Evolutionary conservation across 192 early-diverging fungal genomes (phyloP), one percentile per base, ranked within the genome.

Genomic region (Glomus cerebriforme): DNA sequence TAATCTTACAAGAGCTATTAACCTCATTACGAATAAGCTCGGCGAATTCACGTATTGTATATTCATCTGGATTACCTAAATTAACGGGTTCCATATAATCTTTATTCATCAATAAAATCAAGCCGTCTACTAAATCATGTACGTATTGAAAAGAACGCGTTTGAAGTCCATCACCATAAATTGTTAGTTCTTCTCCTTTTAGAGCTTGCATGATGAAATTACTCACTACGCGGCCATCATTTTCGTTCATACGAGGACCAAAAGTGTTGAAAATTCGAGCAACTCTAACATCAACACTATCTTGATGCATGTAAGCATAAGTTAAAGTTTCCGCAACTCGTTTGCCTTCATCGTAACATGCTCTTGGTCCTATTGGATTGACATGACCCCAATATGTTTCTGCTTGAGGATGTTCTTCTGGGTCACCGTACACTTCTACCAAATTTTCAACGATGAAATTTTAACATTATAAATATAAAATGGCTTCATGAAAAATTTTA

Each of bases 311-410:
- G 78, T 95, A 95, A 8, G 89, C 87, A 82, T 93, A 95, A 2
- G 92, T 91, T 35, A 95, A 80, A 1, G 94, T 95, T 67, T 95
- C 94, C n/a, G 93, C 92, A 32, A 93, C 90, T 45, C 94, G 88
- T 77, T 95, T 95, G 47, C 93, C 94, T 83, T 95, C 94, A 65
- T 95, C 94, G 82, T 95, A 95, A 80, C 94, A 95, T 3, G 93
- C 93, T 62, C 94, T 82, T 17, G 93, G 93, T 43, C 94, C 94
- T 74, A 95, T 95, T 60, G 91, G 90, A 77, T 91, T 90, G 8
- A 92, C 88, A 82, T 90, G 83, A 22, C 93, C 93, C 94, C 94
- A 95, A 77, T 95, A 95, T 9, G 91, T 89, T 81, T 95, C 94
- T 70, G 89, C 88, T 86, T 95, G 94, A 17, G 94, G 94, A 79